phyloP scores from a whole-genome alignment of 306 rosid species.

The Urtica urens region DNA sequence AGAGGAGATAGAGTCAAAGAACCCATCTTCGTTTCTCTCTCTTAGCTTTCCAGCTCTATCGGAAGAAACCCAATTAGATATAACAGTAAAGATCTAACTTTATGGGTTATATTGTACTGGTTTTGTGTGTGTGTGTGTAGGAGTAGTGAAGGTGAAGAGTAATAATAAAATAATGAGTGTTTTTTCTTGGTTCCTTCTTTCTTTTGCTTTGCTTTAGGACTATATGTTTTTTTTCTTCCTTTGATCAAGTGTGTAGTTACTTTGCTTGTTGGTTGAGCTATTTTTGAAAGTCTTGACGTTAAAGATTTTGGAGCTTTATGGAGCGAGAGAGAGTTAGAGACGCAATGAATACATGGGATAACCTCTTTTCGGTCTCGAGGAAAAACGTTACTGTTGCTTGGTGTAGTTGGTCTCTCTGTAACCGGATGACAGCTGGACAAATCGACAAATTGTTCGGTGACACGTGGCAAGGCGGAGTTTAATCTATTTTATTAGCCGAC shows the following conservation, averaged over 20 bases:
- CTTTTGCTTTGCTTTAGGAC: conserved; percentile 2
- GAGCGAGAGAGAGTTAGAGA: neutral
- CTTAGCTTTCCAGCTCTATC: conserved; percentile 10
- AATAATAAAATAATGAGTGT: too few relatives aligned
- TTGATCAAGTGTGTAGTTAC: neutral
- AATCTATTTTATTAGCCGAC: too few relatives aligned
- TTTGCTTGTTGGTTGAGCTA: conserved; percentile 17
- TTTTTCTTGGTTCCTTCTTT: too few relatives aligned
- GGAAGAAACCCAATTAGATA: conserved; percentile 1
- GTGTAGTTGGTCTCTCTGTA: neutral
- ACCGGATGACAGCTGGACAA: neutral
- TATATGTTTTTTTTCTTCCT: neutral
- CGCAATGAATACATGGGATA: neutral
- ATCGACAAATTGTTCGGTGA: too few relatives aligned
- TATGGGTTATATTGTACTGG: neutral
- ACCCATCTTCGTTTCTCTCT: conserved; percentile 25
- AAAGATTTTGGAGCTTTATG: neutral
- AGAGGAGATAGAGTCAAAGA: conserved; percentile 39
- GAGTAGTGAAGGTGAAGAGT: too few relatives aligned
- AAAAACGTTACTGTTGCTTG: conserved; percentile 1
- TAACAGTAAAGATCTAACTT: neutral
- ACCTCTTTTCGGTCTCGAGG: neutral
- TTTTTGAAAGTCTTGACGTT: neutral
- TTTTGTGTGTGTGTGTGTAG: neutral
- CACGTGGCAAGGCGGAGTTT: too few relatives aligned